Evolutionary conservation across 2,329 filamentous ascomycete species (phyloP).

Genomic region (Phyllosticta citrichinensis): DNA sequence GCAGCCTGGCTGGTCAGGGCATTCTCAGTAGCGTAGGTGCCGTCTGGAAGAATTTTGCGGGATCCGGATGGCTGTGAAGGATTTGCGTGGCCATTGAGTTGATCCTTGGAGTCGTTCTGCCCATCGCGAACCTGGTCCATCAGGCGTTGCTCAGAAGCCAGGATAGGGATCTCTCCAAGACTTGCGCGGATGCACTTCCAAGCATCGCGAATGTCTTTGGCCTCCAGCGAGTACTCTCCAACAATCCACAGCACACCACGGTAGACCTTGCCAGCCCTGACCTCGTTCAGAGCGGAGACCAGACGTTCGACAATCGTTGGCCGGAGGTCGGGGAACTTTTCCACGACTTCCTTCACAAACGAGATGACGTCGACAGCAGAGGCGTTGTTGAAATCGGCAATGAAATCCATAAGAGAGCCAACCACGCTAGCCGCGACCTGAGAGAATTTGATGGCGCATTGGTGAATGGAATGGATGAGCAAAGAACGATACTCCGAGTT

Average conservation of each 20-base stretch:
- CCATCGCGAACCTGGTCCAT: constrained; percentile 72
- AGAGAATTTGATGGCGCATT: constrained; percentile 98
- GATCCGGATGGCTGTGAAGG: constrained; percentile 64
- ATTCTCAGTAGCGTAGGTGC: constrained; percentile 94
- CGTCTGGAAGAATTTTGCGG: constrained; percentile 85
- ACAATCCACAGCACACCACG: constrained; percentile 95
- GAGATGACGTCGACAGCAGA: constrained; percentile 96
- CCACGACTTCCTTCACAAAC: constrained; percentile 97
- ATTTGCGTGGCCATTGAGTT: constrained; percentile 74
- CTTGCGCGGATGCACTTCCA: constrained; percentile 95
- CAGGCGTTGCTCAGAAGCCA: constrained; percentile 86
- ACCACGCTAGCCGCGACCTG: constrained; percentile 96
- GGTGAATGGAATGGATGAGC: constrained; percentile 93
- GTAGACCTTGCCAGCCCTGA: constrained; percentile 94
- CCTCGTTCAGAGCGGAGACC: constrained; percentile 83
- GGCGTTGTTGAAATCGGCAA: constrained; percentile 94
- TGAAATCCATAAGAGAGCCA: constrained; percentile 96
- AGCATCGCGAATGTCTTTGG: constrained; percentile 86
- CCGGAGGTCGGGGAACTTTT: constrained; percentile 89
- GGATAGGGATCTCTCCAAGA: constrained; percentile 90
- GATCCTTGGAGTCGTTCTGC: constrained; percentile 51
- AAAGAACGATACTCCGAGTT: constrained; percentile 91
- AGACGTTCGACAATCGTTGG: constrained; percentile 79
- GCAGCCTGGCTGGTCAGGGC: constrained; percentile 89
- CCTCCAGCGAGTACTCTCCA: constrained; percentile 90